Evolutionary conservation across 1,284 basidiomycete genomes (phyloP), one percentile per base, ranked within the genome.

Genomic region (Thecaphora frezii): DNA sequence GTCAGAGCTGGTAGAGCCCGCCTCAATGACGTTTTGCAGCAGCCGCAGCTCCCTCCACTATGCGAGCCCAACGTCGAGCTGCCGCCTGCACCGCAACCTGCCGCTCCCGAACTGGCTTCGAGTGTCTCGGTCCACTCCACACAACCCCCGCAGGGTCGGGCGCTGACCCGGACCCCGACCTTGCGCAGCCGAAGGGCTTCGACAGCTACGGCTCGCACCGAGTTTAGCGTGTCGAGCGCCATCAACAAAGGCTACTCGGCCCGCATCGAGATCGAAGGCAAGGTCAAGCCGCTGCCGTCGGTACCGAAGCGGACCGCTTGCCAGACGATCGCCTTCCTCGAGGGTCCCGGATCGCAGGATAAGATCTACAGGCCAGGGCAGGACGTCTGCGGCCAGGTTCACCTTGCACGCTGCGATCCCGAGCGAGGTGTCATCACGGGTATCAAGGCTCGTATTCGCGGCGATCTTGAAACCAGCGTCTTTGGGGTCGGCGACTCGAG

Each of bases 191-290:
- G 59, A 44, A 37, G 59, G 40, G 59, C 56, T 1, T 66, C 64
- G 21, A 46, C 62, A 33, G 33, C 62, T 43, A 66, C 64, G 22
- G 59, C 62, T 43, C 54, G 59, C 42, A 56, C 64, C 46, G 58
- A 62, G 23, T 66, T 66, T 47, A 62, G 58, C 56, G 61, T 58
- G 3, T 66, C 64, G n/a, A 66, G 64, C 48, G 62, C 64, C 48
- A 46, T 66, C 59, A 66, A 66, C 24, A 55, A 58, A 2, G 64
- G 64, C 25, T 66, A 66, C 37, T 51, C 64, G 1, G 64, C 64
- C 33, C 64, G 64, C 13, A 66, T 66, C 51, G 64, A 66, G 21
- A 58, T 66, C 56, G 48, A 52, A 13, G 64, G 64, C 37, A 66
- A 66, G 33, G 59, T 66, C 48, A 62, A 59, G 44, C 59, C 64